Evolutionary conservation across 768 basidiomycete genomes (phyloP), one percentile per base, ranked within the genome.

Genomic region (Albatrellus ellisii): DNA sequence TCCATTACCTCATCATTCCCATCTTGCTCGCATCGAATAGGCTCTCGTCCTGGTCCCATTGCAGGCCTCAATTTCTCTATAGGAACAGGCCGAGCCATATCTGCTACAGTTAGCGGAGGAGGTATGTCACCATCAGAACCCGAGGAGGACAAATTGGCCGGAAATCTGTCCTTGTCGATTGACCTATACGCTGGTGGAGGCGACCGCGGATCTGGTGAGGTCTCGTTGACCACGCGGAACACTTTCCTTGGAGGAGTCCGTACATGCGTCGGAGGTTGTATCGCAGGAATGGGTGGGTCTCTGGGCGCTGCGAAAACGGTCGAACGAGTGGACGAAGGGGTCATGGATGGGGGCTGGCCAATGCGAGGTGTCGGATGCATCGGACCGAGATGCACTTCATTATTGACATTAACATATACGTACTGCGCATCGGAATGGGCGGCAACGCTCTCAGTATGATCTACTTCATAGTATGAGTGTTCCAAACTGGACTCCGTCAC

Each of bases 171-270:
- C 17, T 29, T 41, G 4, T 17, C 17, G 1, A 31, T 27, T 8
- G 40, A 41, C 20, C n/a, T 22, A 31, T 46, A 49, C 21, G 20
- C 29, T 21, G 47, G 39, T 9, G 48, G 50, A 2, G 50, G 47
- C 4, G 49, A 50, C 18, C 6, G 15, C 17, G 25, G 29, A 4
- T 18, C 22, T 6, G 34, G 40, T 2, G 32, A 21, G 6, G 41
- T 38, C 8, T 17, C 28, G 25, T 51, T 51, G n/a, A 51, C 42
- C 14, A 51, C 42, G 25, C 50, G 50, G 28, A 51, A 43, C 11
- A 22, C 20, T 21, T 24, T 25, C 14, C 39, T 36, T 5, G 44
- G 42, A 2, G 47, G 41, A 3, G 47, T 42, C 21, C 35, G 42
- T 6, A 31, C 2, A 36, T 31, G 11, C 6, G 35, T 15, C 11